Percentiles rank a stretch among this genome's conserved stretches.
phyloP scores from a whole-genome alignment of 2,329 filamentous ascomycete species.

The Sporothrix dimorphospora region DNA sequence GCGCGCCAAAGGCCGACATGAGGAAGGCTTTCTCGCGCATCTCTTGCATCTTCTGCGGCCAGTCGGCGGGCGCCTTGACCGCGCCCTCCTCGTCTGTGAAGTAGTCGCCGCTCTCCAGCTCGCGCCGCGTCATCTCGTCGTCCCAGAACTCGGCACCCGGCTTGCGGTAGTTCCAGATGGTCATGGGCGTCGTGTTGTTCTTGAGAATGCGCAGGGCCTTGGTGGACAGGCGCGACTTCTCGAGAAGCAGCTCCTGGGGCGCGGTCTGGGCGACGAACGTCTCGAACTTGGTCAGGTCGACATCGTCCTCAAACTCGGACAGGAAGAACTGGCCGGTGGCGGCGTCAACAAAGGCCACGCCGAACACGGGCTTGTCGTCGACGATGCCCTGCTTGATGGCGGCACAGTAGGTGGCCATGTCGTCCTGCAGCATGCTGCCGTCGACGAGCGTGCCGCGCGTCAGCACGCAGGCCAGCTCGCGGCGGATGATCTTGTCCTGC shows the following conservation, averaged over 20 bases:
- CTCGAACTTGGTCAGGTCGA: conserved; percentile 94
- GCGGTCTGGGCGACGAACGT: conserved; percentile 92
- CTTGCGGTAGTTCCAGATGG: conserved; percentile 94
- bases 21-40: conserved; percentile 76
- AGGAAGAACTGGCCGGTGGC: conserved; percentile 94
- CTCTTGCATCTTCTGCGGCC: conserved; percentile 75
- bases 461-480: conserved; percentile 87
- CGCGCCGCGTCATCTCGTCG: conserved; percentile 77
- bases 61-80: conserved; percentile 57
- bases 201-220: conserved; percentile 92
- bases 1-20: conserved; percentile 88
- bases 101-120: conserved; percentile 79
- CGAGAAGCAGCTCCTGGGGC: conserved; percentile 84
- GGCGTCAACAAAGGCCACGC: conserved; percentile 91
- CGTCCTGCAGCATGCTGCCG: conserved; percentile 93
- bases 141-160: conserved; percentile 88
- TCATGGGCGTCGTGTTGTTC: conserved; percentile 90
- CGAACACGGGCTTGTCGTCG: conserved; percentile 76
- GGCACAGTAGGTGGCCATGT: conserved; percentile 95
- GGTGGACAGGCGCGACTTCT: conserved; percentile 84
- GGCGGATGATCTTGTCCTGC: conserved; percentile 88
- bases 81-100: conserved; percentile 62
- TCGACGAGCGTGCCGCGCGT: conserved; percentile 94
- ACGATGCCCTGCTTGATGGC: conserved; percentile 81
- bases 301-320: conserved; percentile 89